phyloP scores from a whole-genome alignment of 202 grass and related monocot species.

The Elaeis oleifera region DNA sequence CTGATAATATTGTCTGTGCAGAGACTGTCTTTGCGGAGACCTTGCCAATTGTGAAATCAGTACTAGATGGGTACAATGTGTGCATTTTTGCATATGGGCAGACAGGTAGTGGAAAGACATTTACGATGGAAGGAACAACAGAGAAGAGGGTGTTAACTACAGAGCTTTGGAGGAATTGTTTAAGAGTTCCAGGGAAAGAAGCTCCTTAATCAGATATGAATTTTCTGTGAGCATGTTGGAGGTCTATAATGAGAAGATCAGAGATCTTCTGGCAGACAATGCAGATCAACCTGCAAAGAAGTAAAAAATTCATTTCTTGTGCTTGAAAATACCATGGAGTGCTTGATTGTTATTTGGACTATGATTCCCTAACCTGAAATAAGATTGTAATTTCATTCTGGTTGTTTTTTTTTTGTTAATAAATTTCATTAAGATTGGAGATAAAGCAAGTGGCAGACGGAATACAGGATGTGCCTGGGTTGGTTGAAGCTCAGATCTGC shows the following conservation, averaged over 20 bases:
- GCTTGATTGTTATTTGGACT: not conserved
- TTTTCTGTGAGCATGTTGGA: constrained; percentile 87
- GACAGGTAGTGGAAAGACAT: constrained; percentile 86
- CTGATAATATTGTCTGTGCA: constrained; percentile 24
- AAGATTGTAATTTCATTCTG: constrained; percentile 9
- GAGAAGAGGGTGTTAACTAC: constrained; percentile 92
- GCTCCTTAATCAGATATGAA: constrained; percentile 34
- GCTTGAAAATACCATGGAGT: constrained; percentile 10
- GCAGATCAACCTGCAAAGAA: constrained; percentile 49
- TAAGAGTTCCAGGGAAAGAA: constrained; percentile 37
- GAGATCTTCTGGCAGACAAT: constrained; percentile 64
- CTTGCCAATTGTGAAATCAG: constrained; percentile 68
- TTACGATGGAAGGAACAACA: constrained; percentile 88
- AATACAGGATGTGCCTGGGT: constrained; percentile 70
- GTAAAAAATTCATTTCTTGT: constrained; percentile 26
- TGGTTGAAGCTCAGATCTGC: constrained; percentile 53
- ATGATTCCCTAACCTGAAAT: not conserved
- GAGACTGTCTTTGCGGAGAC: constrained; percentile 68
- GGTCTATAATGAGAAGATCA: constrained; percentile 91
- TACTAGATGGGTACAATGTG: constrained; percentile 87
- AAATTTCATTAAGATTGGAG: constrained; percentile 51
- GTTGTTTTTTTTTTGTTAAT: constrained; percentile 27
- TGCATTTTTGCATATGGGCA: constrained; percentile 98
- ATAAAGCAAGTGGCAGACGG: constrained; percentile 79
- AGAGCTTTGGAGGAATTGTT: constrained; percentile 84